Conservation (phyloP, 345 rosid species). For the Hibiscus tridactylites region DNA sequence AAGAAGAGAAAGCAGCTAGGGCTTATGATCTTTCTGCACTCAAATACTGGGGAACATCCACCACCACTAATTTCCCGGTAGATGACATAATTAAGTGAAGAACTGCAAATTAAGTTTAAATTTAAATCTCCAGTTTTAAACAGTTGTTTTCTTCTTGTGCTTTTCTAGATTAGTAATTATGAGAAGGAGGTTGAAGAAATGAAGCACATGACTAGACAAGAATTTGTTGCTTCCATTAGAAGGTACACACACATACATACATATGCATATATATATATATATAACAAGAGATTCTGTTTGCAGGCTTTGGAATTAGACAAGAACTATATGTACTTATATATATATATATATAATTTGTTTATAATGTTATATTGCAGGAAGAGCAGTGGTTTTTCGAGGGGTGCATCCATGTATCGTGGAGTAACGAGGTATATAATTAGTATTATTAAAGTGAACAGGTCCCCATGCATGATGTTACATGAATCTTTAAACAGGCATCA, state of each 20-base stretch:
- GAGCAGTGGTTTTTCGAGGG: slow-evolving; percentile 98
- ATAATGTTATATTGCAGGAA: slow-evolving; percentile 41
- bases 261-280: neutral
- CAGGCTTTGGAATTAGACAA: neutral
- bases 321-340: neutral
- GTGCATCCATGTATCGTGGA: slow-evolving; percentile 99
- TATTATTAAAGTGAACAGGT: neutral
- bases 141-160: neutral
- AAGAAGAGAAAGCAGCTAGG: slow-evolving; percentile 98
- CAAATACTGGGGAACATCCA: slow-evolving; percentile 96
- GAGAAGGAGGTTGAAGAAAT: slow-evolving; percentile 97
- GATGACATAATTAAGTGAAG: neutral
- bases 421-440: slow-evolving; percentile 61
- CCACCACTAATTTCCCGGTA: slow-evolving; percentile 94
- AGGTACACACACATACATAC: slow-evolving; percentile 32
- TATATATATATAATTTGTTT: neutral
- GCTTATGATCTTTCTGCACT: slow-evolving; percentile 95
- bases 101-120: neutral
- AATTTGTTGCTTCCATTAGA: slow-evolving; percentile 92
- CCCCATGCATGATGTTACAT: neutral
- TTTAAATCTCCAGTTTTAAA: neutral
- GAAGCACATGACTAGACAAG: slow-evolving; percentile 99
- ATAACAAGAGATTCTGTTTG: neutral
- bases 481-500: slow-evolving; percentile 56
- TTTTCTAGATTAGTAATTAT: slow-evolving; percentile 68